phyloP scores from a whole-genome alignment of 2,329 filamentous ascomycete genomes.

The Hymenoscyphus repandus region DNA sequence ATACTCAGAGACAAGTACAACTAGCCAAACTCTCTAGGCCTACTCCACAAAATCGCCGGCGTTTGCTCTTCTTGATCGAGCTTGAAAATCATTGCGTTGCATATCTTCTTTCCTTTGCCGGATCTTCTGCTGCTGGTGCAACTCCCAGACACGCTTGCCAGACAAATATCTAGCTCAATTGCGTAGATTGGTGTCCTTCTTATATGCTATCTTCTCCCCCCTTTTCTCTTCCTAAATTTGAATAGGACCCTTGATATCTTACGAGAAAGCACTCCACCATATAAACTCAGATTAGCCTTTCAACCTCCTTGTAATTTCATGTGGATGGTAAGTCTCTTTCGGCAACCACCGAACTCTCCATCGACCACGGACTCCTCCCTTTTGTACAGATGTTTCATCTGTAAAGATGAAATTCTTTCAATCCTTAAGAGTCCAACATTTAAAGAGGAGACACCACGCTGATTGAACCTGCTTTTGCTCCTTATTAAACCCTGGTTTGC shows the following conservation, averaged over 20 bases:
- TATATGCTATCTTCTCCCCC: background rate
- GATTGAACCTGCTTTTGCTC: too few species aligned
- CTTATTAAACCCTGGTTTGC: too few species aligned
- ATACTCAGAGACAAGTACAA: too few species aligned
- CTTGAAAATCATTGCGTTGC: too few species aligned
- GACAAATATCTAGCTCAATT: background rate
- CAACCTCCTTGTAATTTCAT: background rate
- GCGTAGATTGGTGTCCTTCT: background rate
- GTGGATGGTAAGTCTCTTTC: background rate
- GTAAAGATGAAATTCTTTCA: too few species aligned
- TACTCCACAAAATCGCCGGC: too few species aligned
- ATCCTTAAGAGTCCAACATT: too few species aligned
- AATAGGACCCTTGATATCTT: conserved; percentile 3
- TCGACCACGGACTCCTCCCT: too few species aligned
- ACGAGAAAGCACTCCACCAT: conserved; percentile 2
- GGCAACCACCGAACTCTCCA: background rate
- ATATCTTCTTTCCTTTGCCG: background rate
- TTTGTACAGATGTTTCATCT: too few species aligned
- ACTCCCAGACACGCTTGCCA: background rate
- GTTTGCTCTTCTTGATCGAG: too few species aligned
- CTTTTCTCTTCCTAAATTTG: conserved; percentile 1
- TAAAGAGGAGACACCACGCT: too few species aligned
- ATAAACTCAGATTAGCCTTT: conserved; percentile 7
- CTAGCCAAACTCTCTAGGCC: too few species aligned
- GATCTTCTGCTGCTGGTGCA: background rate